phyloP scores from a whole-genome alignment of 345 rosid species.

The Clarkia xantiana region DNA sequence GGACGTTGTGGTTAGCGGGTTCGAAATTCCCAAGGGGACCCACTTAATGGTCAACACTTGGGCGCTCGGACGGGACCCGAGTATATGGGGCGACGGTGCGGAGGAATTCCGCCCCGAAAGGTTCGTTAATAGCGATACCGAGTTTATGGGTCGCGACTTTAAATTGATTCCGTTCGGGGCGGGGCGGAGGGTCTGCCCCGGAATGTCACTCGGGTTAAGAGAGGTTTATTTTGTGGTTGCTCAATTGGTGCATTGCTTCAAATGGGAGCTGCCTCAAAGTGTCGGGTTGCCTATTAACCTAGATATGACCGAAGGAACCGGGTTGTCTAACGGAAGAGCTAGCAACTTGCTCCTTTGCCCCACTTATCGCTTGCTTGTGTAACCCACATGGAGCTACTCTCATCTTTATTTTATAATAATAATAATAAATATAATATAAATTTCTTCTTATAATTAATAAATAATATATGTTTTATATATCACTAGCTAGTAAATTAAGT shows the following conservation, averaged over 20 bases:
- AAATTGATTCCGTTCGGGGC: slow-evolving; percentile 11
- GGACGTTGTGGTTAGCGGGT: neutral
- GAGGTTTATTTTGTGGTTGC: neutral
- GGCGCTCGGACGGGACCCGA: slow-evolving; percentile 9
- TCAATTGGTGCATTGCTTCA: slow-evolving; percentile 8
- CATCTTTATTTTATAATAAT: no score
- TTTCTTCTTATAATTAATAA: no score
- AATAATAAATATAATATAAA: no score
- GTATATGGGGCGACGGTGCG: neutral
- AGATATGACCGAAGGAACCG: slow-evolving; percentile 4
- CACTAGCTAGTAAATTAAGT: no score
- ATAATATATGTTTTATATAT: no score
- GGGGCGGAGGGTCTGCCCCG: slow-evolving; percentile 9
- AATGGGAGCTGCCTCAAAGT: slow-evolving; percentile 4
- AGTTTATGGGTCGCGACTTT: slow-evolving; percentile 8
- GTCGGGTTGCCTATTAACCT: neutral
- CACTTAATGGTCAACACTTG: slow-evolving; percentile 3
- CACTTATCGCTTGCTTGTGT: slow-evolving; percentile 4
- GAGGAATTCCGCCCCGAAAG: slow-evolving; percentile 16
- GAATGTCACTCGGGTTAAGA: neutral
- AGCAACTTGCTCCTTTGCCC: slow-evolving; percentile 5
- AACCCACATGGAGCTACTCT: no score
- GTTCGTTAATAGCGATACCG: slow-evolving; percentile 1
- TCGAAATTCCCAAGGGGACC: neutral
- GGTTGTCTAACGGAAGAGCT: slow-evolving; percentile 1